Evolutionary conservation across 805 yeast genomes (phyloP).

Genomic region (Isabelozyma pseudorhagii): DNA sequence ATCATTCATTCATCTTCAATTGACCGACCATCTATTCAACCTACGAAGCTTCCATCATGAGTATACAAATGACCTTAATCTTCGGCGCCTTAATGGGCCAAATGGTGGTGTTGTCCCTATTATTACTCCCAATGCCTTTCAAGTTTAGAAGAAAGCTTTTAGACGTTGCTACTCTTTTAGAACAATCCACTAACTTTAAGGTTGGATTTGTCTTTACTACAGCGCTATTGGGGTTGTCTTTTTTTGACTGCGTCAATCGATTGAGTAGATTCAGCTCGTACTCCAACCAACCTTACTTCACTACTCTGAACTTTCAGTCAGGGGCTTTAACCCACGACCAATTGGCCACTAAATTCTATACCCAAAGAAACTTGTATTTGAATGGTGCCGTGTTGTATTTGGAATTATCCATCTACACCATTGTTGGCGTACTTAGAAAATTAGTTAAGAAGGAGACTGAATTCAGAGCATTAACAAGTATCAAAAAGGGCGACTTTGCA

Average conservation of each 20-base stretch:
- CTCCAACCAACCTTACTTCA: constrained; percentile 18
- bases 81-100: constrained; percentile 51
- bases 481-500: constrained; percentile 5
- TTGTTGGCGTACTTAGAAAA: constrained; percentile 49
- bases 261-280: constrained; percentile 20
- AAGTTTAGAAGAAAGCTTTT: constrained; percentile 43
- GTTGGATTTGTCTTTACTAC: constrained; percentile 43
- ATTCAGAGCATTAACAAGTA: constrained; percentile 17
- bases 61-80: constrained; percentile 43
- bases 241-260: constrained; percentile 53
- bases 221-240: constrained; percentile 45
- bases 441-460: constrained; percentile 44
- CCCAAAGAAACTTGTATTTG: constrained; percentile 61
- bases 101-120: constrained; percentile 45
- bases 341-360: constrained; percentile 57
- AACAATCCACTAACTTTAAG: constrained; percentile 37
- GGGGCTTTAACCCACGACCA: constrained; percentile 42
- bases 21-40: background rate
- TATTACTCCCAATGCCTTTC: constrained; percentile 57
- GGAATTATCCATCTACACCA: constrained; percentile 51
- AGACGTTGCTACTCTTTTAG: constrained; percentile 29
- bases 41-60: constrained; percentile 24
- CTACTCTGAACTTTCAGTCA: constrained; percentile 6
- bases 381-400: constrained; percentile 62
- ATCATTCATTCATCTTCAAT: background rate